Percentiles rank a stretch among this genome's conserved stretches.
These are phyloP conservation scores for Ettlia oleoabundans DNA, from an alignment of 139 green algal genomes.

Conservation along the genomic window DNA sequence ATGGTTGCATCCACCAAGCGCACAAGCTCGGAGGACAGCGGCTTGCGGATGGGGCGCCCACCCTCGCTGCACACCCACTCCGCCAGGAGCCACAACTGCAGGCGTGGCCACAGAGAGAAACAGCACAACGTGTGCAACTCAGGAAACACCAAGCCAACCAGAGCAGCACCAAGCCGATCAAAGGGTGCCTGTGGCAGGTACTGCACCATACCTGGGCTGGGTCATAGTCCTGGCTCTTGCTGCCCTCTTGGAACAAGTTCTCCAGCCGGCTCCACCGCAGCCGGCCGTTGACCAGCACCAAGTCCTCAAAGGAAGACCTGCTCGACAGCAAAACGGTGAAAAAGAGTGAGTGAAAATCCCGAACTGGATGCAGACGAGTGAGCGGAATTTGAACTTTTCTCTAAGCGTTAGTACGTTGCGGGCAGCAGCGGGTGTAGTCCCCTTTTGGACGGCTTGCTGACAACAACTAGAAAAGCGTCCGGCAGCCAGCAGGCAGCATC, in stretches of 20 bases:
- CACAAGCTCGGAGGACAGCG: constrained; percentile 74
- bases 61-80: constrained; percentile 77
- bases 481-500: too few species aligned
- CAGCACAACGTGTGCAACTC: too few species aligned
- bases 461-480: too few species aligned
- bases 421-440: too few species aligned
- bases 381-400: too few species aligned
- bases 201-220: constrained; percentile 24
- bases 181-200: too few species aligned
- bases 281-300: constrained; percentile 72
- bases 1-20: constrained; percentile 71
- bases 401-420: too few species aligned
- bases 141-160: too few species aligned
- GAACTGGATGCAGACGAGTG: too few species aligned
- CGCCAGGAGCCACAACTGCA: constrained; percentile 87
- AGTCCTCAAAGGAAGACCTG: constrained; percentile 63
- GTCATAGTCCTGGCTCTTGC: constrained; percentile 84
- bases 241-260: constrained; percentile 85
- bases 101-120: background rate
- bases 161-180: too few species aligned
- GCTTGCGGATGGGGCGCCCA: constrained; percentile 54
- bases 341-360: background rate
- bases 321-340: background rate
- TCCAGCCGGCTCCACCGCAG: constrained; percentile 84
- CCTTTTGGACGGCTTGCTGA: too few species aligned